Base-by-base conservation (phyloP, 148 eudicot species). In the Amaranthus cruentus region DNA sequence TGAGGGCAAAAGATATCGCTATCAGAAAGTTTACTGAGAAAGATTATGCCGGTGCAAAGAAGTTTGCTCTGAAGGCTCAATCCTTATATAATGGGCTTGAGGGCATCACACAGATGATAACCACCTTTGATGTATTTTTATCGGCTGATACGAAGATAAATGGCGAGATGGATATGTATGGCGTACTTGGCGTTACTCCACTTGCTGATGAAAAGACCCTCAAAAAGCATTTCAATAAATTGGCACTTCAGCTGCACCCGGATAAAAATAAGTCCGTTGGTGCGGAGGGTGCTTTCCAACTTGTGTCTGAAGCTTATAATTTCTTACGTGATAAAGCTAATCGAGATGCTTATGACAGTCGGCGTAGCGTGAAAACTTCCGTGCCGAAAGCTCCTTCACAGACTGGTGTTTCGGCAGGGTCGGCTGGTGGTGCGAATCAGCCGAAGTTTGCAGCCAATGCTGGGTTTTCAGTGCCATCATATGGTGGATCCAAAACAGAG, bases 261-360 rank as follows among this genome's bases (percentile, higher is more conserved):
- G 98, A 93, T 80, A 93, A 90, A 75, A 93, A 93, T 54, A 87
- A 90, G 79, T 79, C 84, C 21, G 65, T 82, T 49, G 94, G 94
- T 54, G 98, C 96, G 47, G 92, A 89, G 49, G 98, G 90, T 61
- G 96, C 98, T 14, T 93, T 88, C 77, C 89, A 87, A 70, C 84
- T 90, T 62, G 81, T 90, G 53, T 79, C 84, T 13, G 94, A 89
- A 69, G 96, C 94, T 18, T 90, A 83, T 87, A 81, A 75, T 71
- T 62, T 88, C 65, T 84, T 93, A 68, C 87, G 90, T 56, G 94
- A 93, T 76, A 86, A 93, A 81, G 55, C 69, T 28, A 90, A 89
- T 81, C 87, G 96, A 79, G 78, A 79, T 56, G 86, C 85, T 2
- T 90, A 91, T 61, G 83, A 95, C 79, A 84, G 80, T 59, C 86